These are phyloP conservation scores for Neoarthrinium moseri DNA, from an alignment of 2,329 filamentous ascomycete genomes.

Conservation along the genomic window DNA sequence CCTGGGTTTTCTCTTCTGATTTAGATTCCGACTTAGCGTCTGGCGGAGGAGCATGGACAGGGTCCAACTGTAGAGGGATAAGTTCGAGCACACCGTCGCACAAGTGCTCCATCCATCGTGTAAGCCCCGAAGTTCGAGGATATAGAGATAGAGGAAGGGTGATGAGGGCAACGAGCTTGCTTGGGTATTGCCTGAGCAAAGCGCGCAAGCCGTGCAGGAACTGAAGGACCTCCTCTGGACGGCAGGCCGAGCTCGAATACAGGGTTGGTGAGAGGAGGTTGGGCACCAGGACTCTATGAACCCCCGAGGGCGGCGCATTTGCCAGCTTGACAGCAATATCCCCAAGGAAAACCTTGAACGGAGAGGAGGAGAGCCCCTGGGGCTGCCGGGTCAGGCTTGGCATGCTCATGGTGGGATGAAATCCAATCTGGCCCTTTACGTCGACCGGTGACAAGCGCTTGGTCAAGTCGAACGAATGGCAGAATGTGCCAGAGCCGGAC, in stretches of 20 bases:
- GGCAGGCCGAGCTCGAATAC: conserved; percentile 68
- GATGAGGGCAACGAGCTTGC: conserved; percentile 67
- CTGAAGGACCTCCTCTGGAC: conserved; percentile 71
- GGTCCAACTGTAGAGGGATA: conserved; percentile 63
- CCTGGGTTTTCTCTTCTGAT: conserved; percentile 76
- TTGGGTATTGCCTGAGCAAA: conserved; percentile 66
- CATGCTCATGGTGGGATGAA: conserved; percentile 39
- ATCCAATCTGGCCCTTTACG: conserved; percentile 51
- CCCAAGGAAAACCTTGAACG: conserved; percentile 64
- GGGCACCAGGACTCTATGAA: conserved; percentile 85
- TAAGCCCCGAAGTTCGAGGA: conserved; percentile 71
- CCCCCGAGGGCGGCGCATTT: conserved; percentile 54
- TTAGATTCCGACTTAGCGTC: conserved; percentile 47
- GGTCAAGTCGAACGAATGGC: conserved; percentile 71
- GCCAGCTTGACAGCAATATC: conserved; percentile 55
- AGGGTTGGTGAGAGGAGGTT: conserved; percentile 81
- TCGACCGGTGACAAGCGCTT: conserved; percentile 56
- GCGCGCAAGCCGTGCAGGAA: conserved; percentile 79
- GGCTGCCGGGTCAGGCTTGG: conserved; percentile 16
- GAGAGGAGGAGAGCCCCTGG: conserved; percentile 36
- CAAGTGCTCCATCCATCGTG: conserved; percentile 82
- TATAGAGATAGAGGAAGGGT: conserved; percentile 80
- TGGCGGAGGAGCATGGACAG: conserved; percentile 49
- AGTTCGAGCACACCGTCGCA: conserved; percentile 86
- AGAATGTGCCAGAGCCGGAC: conserved; percentile 48